Percentiles rank a stretch among this genome's conserved stretches.
Evolutionary conservation across 129 eudicot species (phyloP).

Genomic region (Lactuca saligna): DNA sequence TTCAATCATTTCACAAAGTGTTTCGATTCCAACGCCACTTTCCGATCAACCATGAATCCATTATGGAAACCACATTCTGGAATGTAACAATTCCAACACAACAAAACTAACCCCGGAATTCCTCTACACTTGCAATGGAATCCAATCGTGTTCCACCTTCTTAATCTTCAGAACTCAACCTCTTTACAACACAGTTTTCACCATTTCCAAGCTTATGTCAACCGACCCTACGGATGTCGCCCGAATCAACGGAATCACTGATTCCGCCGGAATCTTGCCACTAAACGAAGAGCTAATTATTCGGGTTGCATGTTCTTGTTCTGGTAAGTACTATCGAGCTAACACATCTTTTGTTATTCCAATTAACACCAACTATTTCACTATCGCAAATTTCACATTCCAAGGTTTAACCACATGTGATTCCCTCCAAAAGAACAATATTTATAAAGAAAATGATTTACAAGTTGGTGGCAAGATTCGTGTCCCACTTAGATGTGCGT

Average conservation of each 20-base stretch:
- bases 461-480: constrained; percentile 31
- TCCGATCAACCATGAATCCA: constrained; percentile 28
- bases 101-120: constrained; percentile 44
- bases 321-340: constrained; percentile 63
- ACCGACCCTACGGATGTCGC: constrained; percentile 37
- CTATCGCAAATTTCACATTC: constrained; percentile 43
- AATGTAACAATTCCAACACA: constrained; percentile 41
- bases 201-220: constrained; percentile 61
- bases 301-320: constrained; percentile 70
- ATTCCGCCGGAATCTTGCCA: constrained; percentile 26
- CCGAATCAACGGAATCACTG: constrained; percentile 47
- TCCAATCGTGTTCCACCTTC: constrained; percentile 42
- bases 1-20: constrained; percentile 18
- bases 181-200: constrained; percentile 44
- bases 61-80: constrained; percentile 37
- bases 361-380: constrained; percentile 36
- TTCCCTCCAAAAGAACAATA: constrained; percentile 40
- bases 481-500: constrained; percentile 72
- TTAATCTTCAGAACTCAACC: constrained; percentile 52
- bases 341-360: constrained; percentile 48
- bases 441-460: constrained; percentile 24
- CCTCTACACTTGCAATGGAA: constrained; percentile 64
- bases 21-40: neutral
- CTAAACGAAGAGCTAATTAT: constrained; percentile 48
- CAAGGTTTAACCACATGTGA: constrained; percentile 59